These are phyloP conservation scores for Lophiostoma macrostomum DNA, from an alignment of 495 filamentous ascomycete genomes.

Conservation along the genomic window DNA sequence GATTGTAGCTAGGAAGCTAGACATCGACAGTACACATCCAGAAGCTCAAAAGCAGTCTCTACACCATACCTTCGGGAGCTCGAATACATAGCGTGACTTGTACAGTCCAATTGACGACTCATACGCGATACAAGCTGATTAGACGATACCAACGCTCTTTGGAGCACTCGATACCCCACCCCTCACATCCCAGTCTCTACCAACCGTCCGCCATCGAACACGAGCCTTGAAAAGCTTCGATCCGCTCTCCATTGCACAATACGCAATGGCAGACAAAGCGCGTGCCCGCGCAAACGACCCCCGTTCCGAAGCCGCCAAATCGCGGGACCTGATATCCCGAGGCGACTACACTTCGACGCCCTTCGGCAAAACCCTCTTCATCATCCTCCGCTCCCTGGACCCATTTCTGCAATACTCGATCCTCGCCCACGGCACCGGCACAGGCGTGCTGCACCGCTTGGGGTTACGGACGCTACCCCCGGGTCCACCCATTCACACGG, in stretches of 20 bases:
- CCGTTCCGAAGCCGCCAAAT: slow-evolving; percentile 21
- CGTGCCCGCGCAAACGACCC: slow-evolving; percentile 10
- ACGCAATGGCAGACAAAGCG: slow-evolving; percentile 14
- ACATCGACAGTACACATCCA: too few relatives aligned
- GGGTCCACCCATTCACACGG: slow-evolving; percentile 37
- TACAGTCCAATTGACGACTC: too few relatives aligned
- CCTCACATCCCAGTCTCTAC: neutral
- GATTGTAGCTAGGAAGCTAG: too few relatives aligned
- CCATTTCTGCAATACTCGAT: slow-evolving; percentile 57
- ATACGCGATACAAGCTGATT: too few relatives aligned
- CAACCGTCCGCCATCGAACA: neutral
- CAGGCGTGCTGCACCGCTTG: slow-evolving; percentile 35
- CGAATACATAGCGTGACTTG: too few relatives aligned
- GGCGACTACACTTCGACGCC: slow-evolving; percentile 42
- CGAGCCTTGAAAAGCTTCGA: neutral
- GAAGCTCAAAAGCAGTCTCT: too few relatives aligned
- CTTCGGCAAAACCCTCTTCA: slow-evolving; percentile 52
- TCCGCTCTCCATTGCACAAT: neutral
- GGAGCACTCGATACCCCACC: too few relatives aligned
- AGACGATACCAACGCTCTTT: neutral
- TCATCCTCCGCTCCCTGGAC: slow-evolving; percentile 56
- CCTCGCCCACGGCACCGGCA: slow-evolving; percentile 40
- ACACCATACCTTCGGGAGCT: too few relatives aligned
- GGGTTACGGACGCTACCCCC: slow-evolving; percentile 37
- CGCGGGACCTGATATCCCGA: slow-evolving; percentile 36